Evolutionary conservation across 768 basidiomycete genomes (phyloP), one percentile per base, ranked within the genome.

Genomic region (Boletus sensibilis): DNA sequence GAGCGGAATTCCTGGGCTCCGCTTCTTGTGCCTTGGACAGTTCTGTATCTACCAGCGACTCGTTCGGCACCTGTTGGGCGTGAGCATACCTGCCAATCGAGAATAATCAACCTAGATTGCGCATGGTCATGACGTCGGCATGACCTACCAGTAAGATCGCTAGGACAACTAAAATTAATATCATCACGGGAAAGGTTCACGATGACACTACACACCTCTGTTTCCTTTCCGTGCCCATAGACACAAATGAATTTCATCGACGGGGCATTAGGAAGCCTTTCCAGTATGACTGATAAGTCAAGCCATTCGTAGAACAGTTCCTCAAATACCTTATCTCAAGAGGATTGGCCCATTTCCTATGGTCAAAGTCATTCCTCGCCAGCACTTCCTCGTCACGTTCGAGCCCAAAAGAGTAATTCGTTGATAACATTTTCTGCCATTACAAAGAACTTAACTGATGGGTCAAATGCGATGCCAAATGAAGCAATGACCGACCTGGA

Each of bases 141-240:
- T n/a, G 35, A 62, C 72, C 49, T 62, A 87, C 91, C 90, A 94
- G 68, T 95, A 95, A 31, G 92, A 94, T 45, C 92, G 81, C 88
- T 92, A 62, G 20, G 49, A 53, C 31, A 51, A 38, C 18, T 18
- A n/a, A 12, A 23, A 23, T 54, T 38, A 56, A 51, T 47, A 34
- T 38, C 43, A 46, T 37, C 23, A 25, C 31, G n/a, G 20, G 14
- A 42, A 44, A 34, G 9, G 16, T 18, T n/a, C 53, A 57, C 44
- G 48, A 54, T 39, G 55, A 50, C 53, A 44, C 9, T 6, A 58
- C 80, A 60, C 38, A 85, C 90, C 81, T 97, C 94, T 0, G 94
- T 99, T 64, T 94, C 90, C 68, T 98, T 98, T 20, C 96, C 96
- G 62, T 92, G 88, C 0, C 96, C 96, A 74, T 98, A 98, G 3